A percentile compares a stretch with the other conserved stretches of the same genome.
Conservation (phyloP, 2,329 filamentous ascomycete species). For the Aspergillus transmontanensis region DNA sequence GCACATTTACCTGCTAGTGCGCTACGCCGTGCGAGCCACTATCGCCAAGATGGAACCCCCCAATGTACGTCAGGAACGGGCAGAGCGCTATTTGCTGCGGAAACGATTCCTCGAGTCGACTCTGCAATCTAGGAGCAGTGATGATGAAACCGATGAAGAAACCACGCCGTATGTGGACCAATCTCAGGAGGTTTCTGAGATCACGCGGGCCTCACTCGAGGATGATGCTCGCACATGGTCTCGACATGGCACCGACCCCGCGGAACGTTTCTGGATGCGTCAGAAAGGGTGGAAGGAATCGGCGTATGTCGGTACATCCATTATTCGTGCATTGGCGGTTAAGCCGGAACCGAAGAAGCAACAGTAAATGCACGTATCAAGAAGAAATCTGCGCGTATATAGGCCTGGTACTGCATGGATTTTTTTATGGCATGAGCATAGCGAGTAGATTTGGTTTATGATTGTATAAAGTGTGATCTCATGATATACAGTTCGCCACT, state of each 20-base stretch:
- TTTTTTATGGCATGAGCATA: neutral
- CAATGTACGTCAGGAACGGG: slow-evolving; percentile 80
- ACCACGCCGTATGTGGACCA: slow-evolving; percentile 9
- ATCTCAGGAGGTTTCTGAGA: slow-evolving; percentile 26
- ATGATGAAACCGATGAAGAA: slow-evolving; percentile 19
- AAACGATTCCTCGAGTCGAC: slow-evolving; percentile 70
- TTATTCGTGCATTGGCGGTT: slow-evolving; percentile 40
- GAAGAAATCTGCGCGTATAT: neutral
- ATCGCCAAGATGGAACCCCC: slow-evolving; percentile 83
- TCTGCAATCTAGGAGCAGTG: slow-evolving; percentile 23
- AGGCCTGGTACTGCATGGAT: neutral
- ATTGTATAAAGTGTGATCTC: neutral
- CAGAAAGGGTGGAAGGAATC: slow-evolving; percentile 50
- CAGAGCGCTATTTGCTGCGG: slow-evolving; percentile 77
- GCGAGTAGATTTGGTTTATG: neutral
- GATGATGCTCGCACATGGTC: slow-evolving; percentile 45
- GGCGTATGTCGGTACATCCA: slow-evolving; percentile 40
- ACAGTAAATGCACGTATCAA: neutral
- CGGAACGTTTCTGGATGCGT: slow-evolving; percentile 47
- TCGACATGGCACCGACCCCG: slow-evolving; percentile 33
- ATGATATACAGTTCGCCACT: neutral
- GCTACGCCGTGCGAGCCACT: slow-evolving; percentile 70
- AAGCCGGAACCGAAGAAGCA: slow-evolving; percentile 35
- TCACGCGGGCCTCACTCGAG: slow-evolving; percentile 43
- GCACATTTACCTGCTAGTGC: slow-evolving; percentile 81